Conservation (phyloP, 2,329 filamentous ascomycete genomes). For the Hypoxylon sp. region DNA sequence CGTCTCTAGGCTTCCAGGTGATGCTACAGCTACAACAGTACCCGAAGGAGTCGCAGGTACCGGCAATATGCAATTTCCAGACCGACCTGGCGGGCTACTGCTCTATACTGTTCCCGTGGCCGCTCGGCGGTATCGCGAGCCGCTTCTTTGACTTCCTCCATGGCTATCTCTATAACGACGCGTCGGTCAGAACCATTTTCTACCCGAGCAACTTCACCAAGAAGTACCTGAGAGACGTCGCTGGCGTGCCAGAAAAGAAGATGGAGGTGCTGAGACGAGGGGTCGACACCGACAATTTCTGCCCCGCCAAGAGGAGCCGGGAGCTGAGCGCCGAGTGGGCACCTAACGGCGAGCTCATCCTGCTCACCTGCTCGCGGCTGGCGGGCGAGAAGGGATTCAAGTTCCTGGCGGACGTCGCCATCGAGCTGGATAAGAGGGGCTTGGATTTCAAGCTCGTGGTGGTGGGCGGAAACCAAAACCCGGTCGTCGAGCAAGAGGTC, state of each 20-base stretch:
- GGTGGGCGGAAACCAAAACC: slow-evolving; percentile 73
- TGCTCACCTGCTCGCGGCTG: slow-evolving; percentile 71
- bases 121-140: slow-evolving; percentile 67
- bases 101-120: slow-evolving; percentile 71
- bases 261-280: slow-evolving; percentile 69
- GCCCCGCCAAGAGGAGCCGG: slow-evolving; percentile 60
- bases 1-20: slow-evolving; percentile 74
- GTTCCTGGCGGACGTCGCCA: slow-evolving; percentile 66
- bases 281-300: slow-evolving; percentile 69
- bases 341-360: slow-evolving; percentile 68
- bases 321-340: slow-evolving; percentile 62
- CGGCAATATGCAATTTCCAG: slow-evolving; percentile 74
- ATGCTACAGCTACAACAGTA: slow-evolving; percentile 73
- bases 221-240: slow-evolving; percentile 62
- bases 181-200: slow-evolving; percentile 70
- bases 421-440: slow-evolving; percentile 61
- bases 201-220: slow-evolving; percentile 72
- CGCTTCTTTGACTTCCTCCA: slow-evolving; percentile 69
- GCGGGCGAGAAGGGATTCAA: slow-evolving; percentile 76
- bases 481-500: slow-evolving; percentile 67
- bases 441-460: slow-evolving; percentile 70
- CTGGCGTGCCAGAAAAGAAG: slow-evolving; percentile 63
- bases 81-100: slow-evolving; percentile 75
- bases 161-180: slow-evolving; percentile 70
- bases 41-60: slow-evolving; percentile 59